Conservation (phyloP, 2,329 filamentous ascomycete species). For the Sporothrix humicola region DNA sequence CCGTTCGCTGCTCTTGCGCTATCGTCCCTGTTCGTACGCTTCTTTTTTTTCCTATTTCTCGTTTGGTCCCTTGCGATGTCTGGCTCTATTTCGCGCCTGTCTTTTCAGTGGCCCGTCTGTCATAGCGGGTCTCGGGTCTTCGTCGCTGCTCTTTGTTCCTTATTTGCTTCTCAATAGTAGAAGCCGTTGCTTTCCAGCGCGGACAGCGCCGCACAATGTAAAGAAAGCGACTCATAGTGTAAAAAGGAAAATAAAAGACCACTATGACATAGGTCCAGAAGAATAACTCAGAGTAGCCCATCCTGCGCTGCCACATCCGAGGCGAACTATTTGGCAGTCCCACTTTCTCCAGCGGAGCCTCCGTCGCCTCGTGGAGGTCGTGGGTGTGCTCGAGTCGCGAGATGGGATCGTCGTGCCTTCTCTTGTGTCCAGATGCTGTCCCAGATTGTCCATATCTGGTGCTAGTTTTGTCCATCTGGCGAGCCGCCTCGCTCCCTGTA, state of each 20-base stretch:
- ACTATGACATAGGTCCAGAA: background rate
- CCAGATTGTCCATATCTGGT: background rate
- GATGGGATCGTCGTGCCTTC: background rate
- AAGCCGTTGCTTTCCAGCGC: background rate
- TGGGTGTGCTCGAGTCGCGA: background rate
- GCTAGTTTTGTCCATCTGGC: background rate
- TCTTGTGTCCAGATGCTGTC: background rate
- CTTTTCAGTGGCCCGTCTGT: background rate
- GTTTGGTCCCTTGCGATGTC: conserved; percentile 11
- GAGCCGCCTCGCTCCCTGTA: too few relatives aligned
- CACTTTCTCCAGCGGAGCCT: conserved; percentile 5
- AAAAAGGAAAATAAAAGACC: background rate
- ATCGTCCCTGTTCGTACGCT: conserved; percentile 16
- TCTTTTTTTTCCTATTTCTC: background rate
- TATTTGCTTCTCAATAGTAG: background rate
- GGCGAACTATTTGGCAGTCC: background rate
- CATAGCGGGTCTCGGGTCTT: background rate
- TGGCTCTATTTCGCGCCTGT: background rate
- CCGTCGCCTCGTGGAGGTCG: conserved; percentile 8
- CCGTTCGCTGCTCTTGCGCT: conserved; percentile 16
- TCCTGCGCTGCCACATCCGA: conserved; percentile 12
- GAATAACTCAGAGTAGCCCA: background rate
- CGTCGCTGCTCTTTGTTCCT: background rate
- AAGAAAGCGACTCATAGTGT: background rate
- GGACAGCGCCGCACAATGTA: background rate